Conservation (phyloP, 805 yeast species). For the Priceomyces fermenticarens region DNA sequence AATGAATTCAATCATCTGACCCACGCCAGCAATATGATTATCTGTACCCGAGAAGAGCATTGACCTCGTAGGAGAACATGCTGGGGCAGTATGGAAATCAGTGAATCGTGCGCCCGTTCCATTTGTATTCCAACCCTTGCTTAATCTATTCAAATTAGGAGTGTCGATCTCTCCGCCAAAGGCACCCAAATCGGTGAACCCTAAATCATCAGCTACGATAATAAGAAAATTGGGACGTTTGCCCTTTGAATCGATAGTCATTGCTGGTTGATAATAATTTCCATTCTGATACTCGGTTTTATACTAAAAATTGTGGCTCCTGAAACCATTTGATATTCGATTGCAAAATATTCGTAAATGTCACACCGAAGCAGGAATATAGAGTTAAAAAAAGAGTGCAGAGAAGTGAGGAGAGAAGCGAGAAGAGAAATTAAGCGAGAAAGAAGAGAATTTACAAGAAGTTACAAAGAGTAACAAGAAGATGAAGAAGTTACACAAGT, state of each 20-base stretch:
- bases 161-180: slow-evolving; percentile 60
- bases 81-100: slow-evolving; percentile 61
- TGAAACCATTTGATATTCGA: too few relatives aligned
- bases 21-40: slow-evolving; percentile 58
- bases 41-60: slow-evolving; percentile 62
- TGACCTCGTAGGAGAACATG: slow-evolving; percentile 64
- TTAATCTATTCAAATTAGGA: slow-evolving; percentile 47
- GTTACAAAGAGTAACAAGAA: too few relatives aligned
- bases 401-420: too few relatives aligned
- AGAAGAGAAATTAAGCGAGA: too few relatives aligned
- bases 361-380: too few relatives aligned
- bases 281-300: too few relatives aligned
- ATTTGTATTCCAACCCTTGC: slow-evolving; percentile 14
- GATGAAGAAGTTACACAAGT: too few relatives aligned
- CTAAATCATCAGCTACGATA: slow-evolving; percentile 61
- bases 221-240: slow-evolving; percentile 49
- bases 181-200: slow-evolving; percentile 52
- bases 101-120: slow-evolving; percentile 47
- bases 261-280: too few relatives aligned
- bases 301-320: too few relatives aligned
- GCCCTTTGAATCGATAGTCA: slow-evolving; percentile 9
- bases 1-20: slow-evolving; percentile 54
- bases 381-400: too few relatives aligned
- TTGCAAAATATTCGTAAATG: too few relatives aligned
- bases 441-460: too few relatives aligned